These are phyloP conservation scores for Tinospora cordifolia DNA, from an alignment of 164 flowering plant genomes.

Conservation along the genomic window DNA sequence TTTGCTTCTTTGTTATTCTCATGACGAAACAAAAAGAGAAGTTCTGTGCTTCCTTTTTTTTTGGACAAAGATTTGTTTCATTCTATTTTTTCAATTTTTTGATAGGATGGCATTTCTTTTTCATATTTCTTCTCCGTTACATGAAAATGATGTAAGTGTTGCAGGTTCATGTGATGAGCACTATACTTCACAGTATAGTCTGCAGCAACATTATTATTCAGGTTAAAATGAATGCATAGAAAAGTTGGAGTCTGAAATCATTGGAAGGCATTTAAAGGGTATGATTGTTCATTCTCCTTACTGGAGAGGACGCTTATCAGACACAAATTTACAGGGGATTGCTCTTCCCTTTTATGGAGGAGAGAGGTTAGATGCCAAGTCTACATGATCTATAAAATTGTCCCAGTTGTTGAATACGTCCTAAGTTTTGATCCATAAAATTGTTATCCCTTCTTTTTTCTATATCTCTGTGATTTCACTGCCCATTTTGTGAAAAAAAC, in stretches of 20 bases:
- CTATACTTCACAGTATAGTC: slow-evolving; percentile 18
- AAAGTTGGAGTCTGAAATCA: slow-evolving; percentile 27
- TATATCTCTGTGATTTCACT: not conserved
- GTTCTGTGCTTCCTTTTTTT: not conserved
- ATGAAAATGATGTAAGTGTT: slow-evolving; percentile 40
- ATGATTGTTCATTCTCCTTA: slow-evolving; percentile 12
- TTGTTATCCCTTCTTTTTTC: too few relatives aligned
- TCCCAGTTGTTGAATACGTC: not conserved
- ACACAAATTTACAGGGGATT: slow-evolving; percentile 19
- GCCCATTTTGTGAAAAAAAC: too few relatives aligned
- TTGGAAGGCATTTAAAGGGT: slow-evolving; percentile 25
- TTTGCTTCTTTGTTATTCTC: too few relatives aligned
- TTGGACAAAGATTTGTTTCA: not conserved
- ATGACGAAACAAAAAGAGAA: too few relatives aligned
- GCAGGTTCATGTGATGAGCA: slow-evolving; percentile 32
- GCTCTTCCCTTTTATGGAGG: slow-evolving; percentile 15
- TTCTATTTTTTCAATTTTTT: too few relatives aligned
- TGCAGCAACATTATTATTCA: slow-evolving; percentile 24
- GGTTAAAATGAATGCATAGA: slow-evolving; percentile 24
- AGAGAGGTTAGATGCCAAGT: slow-evolving; percentile 34
- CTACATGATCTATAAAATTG: not conserved
- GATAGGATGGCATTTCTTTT: too few relatives aligned
- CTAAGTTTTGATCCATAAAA: not conserved
- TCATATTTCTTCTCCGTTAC: slow-evolving; percentile 4
- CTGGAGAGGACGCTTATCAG: slow-evolving; percentile 22